Conservation (phyloP, 164 flowering plant genomes). For the Cinnamomum micranthum region DNA sequence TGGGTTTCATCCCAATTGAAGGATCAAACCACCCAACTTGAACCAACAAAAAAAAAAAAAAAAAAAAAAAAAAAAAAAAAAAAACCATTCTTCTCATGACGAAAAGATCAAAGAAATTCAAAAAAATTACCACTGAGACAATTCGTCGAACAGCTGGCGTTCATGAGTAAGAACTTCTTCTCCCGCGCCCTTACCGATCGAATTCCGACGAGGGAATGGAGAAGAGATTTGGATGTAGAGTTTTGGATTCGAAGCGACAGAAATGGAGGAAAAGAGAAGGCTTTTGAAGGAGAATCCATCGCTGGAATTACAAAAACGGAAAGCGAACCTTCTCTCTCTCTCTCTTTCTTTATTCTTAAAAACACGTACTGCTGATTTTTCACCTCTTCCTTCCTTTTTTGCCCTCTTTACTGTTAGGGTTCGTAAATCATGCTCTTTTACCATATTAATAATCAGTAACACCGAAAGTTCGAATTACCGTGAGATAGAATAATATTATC, state of each 20-base stretch:
- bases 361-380: too few relatives aligned
- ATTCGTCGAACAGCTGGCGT: constrained; percentile 6
- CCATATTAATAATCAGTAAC: too few relatives aligned
- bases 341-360: background rate
- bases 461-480: too few relatives aligned
- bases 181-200: background rate
- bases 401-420: background rate
- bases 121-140: background rate
- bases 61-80: too few relatives aligned
- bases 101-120: background rate
- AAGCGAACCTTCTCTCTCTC: constrained; percentile 4
- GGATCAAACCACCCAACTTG: background rate
- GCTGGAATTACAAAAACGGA: constrained; percentile 6
- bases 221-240: background rate
- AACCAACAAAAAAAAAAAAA: too few relatives aligned
- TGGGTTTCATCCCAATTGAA: background rate
- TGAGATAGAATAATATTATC: too few relatives aligned
- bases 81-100: too few relatives aligned
- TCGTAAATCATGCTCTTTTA: too few relatives aligned
- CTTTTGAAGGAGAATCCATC: constrained; percentile 13
- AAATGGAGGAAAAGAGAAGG: constrained; percentile 1
- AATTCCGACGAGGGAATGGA: background rate
- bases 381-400: too few relatives aligned
- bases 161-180: background rate
- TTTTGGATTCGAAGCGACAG: background rate